Conservation (phyloP, 495 filamentous ascomycete species). For the Talaromyces liani region DNA sequence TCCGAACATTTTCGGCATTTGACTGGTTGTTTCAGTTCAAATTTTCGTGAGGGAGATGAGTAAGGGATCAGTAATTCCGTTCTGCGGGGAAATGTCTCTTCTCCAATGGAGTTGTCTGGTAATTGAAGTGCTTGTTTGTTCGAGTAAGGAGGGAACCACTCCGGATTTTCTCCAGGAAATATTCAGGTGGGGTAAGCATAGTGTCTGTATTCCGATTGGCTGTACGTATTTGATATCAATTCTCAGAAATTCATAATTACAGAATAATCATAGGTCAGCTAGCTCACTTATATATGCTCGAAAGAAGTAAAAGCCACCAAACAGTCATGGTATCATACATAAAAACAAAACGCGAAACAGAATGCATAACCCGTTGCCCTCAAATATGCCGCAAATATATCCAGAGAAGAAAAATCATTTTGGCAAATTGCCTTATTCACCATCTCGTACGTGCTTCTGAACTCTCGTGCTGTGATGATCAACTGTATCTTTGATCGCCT, state of each 20-base stretch:
- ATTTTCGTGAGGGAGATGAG: not conserved
- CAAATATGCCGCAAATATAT: not conserved
- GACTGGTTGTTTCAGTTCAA: not conserved
- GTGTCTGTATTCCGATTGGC: not conserved
- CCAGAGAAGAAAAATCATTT: not conserved
- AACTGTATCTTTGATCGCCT: conserved; percentile 39
- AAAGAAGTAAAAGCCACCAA: not conserved
- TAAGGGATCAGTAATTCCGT: not conserved
- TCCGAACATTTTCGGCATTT: not conserved
- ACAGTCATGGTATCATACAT: conserved; percentile 8
- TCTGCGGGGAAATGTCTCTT: not conserved
- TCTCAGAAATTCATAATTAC: not conserved
- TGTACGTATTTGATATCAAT: not conserved
- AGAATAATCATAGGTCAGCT: not conserved
- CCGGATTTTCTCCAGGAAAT: not conserved
- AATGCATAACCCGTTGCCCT: not conserved
- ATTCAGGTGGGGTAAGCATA: not conserved
- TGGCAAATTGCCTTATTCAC: not conserved
- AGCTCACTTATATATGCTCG: not conserved
- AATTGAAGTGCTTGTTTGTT: not conserved
- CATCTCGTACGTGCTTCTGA: not conserved
- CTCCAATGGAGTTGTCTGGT: not conserved
- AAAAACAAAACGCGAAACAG: conserved; percentile 1
- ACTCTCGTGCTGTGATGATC: conserved; percentile 26
- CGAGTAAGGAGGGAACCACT: not conserved